phyloP scores from a whole-genome alignment of 257 asterid genomes.

The Gynochthodes officinalis region DNA sequence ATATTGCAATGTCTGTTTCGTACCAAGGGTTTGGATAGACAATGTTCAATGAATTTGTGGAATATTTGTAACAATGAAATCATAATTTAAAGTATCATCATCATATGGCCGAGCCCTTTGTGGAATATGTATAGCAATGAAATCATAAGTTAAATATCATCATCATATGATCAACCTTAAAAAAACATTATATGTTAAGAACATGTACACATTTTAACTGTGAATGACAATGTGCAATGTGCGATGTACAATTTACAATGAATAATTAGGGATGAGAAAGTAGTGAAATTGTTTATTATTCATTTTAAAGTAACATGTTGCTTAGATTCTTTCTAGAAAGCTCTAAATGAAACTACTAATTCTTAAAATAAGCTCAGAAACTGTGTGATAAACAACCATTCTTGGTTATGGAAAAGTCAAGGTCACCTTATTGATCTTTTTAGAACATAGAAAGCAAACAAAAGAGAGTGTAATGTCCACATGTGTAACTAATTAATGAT shows the following conservation, averaged over 20 bases:
- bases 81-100: neutral
- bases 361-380: neutral
- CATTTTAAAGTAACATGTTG: neutral
- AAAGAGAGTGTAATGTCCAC: neutral
- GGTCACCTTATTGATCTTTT: neutral
- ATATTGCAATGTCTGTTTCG: neutral
- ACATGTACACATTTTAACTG: neutral
- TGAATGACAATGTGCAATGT: neutral
- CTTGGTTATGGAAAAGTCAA: neutral
- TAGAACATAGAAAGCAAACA: neutral
- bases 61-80: neutral
- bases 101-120: too few relatives aligned
- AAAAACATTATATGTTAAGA: neutral
- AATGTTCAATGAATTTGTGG: conserved; percentile 10
- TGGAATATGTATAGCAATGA: too few relatives aligned
- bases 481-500: neutral
- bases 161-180: too few relatives aligned
- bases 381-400: neutral
- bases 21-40: too few relatives aligned
- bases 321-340: neutral
- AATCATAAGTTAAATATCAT: too few relatives aligned
- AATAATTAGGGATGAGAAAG: neutral
- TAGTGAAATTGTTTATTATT: neutral
- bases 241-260: neutral
- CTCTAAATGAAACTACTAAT: neutral